A percentile compares a stretch with the other conserved stretches of the same genome.
Conservation (phyloP, 2,329 filamentous ascomycete genomes). For the Fusarium sp. region DNA sequence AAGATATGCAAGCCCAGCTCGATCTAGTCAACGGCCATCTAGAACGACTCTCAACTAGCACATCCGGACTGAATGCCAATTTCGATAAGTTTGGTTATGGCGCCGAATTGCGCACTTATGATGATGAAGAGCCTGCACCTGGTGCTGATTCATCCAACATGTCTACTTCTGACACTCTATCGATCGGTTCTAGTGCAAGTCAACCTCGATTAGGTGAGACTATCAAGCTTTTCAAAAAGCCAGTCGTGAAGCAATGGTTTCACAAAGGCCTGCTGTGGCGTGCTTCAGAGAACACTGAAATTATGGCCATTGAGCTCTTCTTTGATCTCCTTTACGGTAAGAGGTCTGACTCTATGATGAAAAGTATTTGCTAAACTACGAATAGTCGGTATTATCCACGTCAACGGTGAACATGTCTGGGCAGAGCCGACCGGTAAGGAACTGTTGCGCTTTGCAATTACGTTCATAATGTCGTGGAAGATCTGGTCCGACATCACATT, state of each 20-base stretch:
- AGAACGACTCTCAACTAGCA: constrained; percentile 65
- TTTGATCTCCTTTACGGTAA: constrained; percentile 69
- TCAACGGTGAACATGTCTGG: constrained; percentile 71
- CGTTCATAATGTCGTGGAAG: constrained; percentile 73
- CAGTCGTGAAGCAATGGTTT: constrained; percentile 73
- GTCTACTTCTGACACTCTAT: constrained; percentile 44
- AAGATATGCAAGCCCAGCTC: constrained; percentile 65
- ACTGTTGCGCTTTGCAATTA: constrained; percentile 70
- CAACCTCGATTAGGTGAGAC: constrained; percentile 54
- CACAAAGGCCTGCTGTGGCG: constrained; percentile 74
- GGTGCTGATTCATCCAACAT: constrained; percentile 31
- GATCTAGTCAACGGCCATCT: constrained; percentile 65
- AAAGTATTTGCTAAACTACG: background rate
- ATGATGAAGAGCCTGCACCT: constrained; percentile 44
- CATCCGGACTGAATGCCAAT: constrained; percentile 68
- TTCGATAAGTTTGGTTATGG: constrained; percentile 74
- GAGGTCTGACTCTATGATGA: background rate
- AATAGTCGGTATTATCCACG: constrained; percentile 70
- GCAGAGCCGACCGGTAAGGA: constrained; percentile 66
- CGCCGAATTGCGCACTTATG: constrained; percentile 66
- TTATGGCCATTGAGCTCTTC: constrained; percentile 73
- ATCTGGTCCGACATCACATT: constrained; percentile 71
- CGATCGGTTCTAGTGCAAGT: constrained; percentile 39
- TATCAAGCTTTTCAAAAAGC: constrained; percentile 69
- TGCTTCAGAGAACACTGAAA: constrained; percentile 68